A percentile compares a stretch with the other conserved stretches of the same genome.
These are phyloP conservation scores for Aspergillus coremiiformis DNA, from an alignment of 495 filamentous ascomycete genomes.

Conservation along the genomic window DNA sequence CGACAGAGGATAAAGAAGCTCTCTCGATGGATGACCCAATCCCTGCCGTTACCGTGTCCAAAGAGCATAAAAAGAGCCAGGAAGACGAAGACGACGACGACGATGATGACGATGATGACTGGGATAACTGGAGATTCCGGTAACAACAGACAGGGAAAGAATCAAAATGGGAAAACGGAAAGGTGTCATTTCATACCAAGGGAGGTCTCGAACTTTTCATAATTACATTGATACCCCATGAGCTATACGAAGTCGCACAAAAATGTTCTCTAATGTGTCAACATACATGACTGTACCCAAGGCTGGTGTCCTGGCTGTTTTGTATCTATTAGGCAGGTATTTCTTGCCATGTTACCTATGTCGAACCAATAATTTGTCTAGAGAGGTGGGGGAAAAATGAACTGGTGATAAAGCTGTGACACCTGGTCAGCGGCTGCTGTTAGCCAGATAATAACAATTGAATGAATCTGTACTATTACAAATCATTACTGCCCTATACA, in stretches of 20 bases:
- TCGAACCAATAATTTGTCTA: not conserved
- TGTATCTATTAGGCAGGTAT: not conserved
- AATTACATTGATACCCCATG: constrained; percentile 40
- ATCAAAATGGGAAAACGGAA: constrained; percentile 9
- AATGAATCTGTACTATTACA: constrained; percentile 1
- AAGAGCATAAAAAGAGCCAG: constrained; percentile 16
- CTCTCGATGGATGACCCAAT: constrained; percentile 15
- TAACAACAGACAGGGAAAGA: constrained; percentile 17
- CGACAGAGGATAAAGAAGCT: constrained; percentile 33
- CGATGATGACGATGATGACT: constrained; percentile 52
- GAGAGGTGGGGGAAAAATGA: not conserved
- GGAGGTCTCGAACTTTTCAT: constrained; percentile 24
- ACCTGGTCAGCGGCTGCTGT: not conserved
- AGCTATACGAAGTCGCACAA: constrained; percentile 19
- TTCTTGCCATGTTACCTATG: not conserved
- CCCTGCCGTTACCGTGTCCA: constrained; percentile 4
- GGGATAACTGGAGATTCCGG: constrained; percentile 65
- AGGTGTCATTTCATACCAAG: constrained; percentile 20
- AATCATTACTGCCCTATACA: not conserved
- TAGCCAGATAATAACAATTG: not conserved
- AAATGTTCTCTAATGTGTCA: constrained; percentile 11
- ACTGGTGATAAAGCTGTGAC: not conserved
- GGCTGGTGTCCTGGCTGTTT: not conserved
- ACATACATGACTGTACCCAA: not conserved
- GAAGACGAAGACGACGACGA: constrained; percentile 51